Conservation (phyloP, 2,329 filamentous ascomycete species). For the Colletotrichum spaethianum region DNA sequence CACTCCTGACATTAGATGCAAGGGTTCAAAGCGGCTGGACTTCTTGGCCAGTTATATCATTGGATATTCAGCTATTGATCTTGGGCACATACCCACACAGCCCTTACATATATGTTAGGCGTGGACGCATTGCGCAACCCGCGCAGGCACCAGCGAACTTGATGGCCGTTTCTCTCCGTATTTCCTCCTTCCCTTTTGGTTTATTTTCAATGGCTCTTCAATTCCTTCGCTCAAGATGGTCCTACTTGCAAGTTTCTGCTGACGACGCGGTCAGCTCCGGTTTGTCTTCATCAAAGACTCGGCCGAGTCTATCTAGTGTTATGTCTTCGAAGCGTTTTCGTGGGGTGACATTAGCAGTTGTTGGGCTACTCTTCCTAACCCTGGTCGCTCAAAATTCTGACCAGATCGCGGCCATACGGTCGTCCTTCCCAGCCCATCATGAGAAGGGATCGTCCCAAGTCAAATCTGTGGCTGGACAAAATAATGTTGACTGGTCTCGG, state of each 20-base stretch:
- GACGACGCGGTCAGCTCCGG: neutral
- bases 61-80: neutral
- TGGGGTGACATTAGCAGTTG: neutral
- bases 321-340: neutral
- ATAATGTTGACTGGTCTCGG: constrained; percentile 56
- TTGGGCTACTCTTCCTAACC: neutral
- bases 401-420: neutral
- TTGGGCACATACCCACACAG: neutral
- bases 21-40: neutral
- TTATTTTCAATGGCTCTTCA: neutral
- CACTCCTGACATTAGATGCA: constrained; percentile 1
- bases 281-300: neutral
- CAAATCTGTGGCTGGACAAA: neutral
- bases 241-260: neutral
- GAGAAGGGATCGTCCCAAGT: neutral
- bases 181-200: neutral
- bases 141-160: neutral
- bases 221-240: neutral
- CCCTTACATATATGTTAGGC: neutral
- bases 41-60: neutral
- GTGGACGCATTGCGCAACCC: neutral
- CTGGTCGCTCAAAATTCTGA: neutral
- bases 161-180: neutral
- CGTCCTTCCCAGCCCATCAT: neutral
- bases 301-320: neutral